Evolutionary conservation across 331 rosid genomes (phyloP).

Genomic region (Dryas integrifolia): DNA sequence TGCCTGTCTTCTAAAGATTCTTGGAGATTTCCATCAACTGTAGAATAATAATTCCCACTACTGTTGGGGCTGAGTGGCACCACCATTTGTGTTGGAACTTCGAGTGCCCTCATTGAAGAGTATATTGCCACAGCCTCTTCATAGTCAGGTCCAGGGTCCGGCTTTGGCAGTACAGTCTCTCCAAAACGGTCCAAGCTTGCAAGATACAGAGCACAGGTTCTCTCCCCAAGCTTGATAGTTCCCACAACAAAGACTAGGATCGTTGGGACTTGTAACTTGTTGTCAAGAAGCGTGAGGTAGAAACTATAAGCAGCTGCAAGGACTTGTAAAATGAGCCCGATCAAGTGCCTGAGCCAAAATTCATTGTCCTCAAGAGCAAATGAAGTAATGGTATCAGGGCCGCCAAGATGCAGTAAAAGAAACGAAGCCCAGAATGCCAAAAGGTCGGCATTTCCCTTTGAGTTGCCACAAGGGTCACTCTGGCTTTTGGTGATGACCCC

Average conservation of each 20-base stretch:
- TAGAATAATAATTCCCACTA: not conserved
- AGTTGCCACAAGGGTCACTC: not conserved
- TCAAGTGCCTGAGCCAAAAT: slow-evolving; percentile 32
- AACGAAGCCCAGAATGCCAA: slow-evolving; percentile 30
- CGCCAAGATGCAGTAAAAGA: slow-evolving; percentile 32
- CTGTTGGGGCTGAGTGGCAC: not conserved
- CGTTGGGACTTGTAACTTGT: slow-evolving; percentile 13
- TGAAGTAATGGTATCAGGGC: slow-evolving; percentile 33
- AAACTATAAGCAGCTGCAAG: slow-evolving; percentile 16
- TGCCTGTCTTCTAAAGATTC: not conserved
- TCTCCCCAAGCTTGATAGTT: slow-evolving; percentile 29
- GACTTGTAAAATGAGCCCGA: slow-evolving; percentile 22
- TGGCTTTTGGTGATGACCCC: slow-evolving; percentile 21
- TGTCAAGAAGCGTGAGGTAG: slow-evolving; percentile 7
- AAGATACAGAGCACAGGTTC: slow-evolving; percentile 27
- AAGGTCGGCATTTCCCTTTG: not conserved
- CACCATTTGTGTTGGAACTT: not conserved
- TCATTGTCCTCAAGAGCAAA: slow-evolving; percentile 36
- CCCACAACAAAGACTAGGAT: slow-evolving; percentile 20
- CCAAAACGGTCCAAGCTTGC: slow-evolving; percentile 32
- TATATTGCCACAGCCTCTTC: slow-evolving; percentile 20
- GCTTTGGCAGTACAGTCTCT: slow-evolving; percentile 18
- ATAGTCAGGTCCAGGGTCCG: slow-evolving; percentile 25
- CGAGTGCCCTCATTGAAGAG: slow-evolving; percentile 1
- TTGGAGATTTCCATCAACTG: not conserved